A percentile compares a stretch with the other conserved stretches of the same genome.
Evolutionary conservation across 2,329 filamentous ascomycete genomes (phyloP).

Genomic region (Colletotrichum abscissum): DNA sequence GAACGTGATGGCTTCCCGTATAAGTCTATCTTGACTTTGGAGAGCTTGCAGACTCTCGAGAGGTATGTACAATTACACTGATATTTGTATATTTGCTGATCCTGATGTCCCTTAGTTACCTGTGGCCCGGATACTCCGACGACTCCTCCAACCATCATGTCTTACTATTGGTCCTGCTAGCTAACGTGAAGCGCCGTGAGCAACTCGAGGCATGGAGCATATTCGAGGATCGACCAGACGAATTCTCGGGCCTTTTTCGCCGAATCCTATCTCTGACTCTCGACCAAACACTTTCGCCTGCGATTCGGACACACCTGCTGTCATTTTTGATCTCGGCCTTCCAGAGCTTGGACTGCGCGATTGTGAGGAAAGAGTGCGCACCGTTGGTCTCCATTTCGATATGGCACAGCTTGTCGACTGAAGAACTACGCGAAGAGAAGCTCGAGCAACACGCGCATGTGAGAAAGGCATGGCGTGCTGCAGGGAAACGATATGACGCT

Average conservation of each 20-base stretch:
- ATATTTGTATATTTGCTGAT: constrained; percentile 40
- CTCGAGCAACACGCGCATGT: constrained; percentile 80
- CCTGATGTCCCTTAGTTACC: constrained; percentile 67
- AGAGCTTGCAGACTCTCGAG: constrained; percentile 91
- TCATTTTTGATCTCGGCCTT: constrained; percentile 92
- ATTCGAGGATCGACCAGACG: constrained; percentile 80
- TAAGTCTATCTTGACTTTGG: constrained; percentile 82
- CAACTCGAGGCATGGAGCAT: constrained; percentile 89
- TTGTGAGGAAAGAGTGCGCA: constrained; percentile 96
- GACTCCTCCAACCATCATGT: constrained; percentile 93
- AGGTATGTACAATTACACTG: constrained; percentile 59
- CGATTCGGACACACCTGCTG: constrained; percentile 84
- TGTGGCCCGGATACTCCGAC: constrained; percentile 94
- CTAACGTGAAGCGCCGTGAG: constrained; percentile 89
- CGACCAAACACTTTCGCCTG: constrained; percentile 72
- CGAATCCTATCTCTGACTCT: constrained; percentile 89
- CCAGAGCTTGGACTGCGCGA: constrained; percentile 88
- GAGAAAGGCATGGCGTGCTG: constrained; percentile 90
- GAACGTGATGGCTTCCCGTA: constrained; percentile 84
- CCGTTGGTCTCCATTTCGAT: constrained; percentile 93
- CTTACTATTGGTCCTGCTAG: constrained; percentile 84
- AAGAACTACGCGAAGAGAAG: constrained; percentile 76
- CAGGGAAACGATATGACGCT: constrained; percentile 86
- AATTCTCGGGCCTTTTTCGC: constrained; percentile 91
- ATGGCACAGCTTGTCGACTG: constrained; percentile 92